Base-by-base conservation (phyloP, 2,329 filamentous ascomycete genomes). In the Pseudogymnoascus sp. region DNA sequence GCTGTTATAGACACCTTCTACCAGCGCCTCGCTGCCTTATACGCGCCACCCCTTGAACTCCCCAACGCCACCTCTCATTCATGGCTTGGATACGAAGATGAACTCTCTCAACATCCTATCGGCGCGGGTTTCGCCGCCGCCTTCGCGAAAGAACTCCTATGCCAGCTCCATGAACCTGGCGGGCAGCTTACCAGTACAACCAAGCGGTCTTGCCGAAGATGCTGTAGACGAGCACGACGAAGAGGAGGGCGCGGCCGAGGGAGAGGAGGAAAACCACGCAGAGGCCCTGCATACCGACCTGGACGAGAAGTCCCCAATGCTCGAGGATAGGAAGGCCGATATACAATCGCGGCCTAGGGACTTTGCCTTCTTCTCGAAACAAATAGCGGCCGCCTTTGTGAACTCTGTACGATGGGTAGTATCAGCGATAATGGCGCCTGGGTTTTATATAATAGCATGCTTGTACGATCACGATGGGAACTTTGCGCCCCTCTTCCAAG, bases 81-180 rank as follows among this genome's bases (percentile, higher is more conserved):
- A 73, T 86, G 83, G 83, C 81, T 79, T 75, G 74, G 74, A 65
- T 66, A 69, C 60, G 79, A 89, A 82, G 77, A 97, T 97, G 93
- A 97, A 97, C 86, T 96, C 92, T 70, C 81, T 96, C 79, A 96
- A 94, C 78, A 90, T 96, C 74, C 85, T 97, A 74, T 94, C 91
- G 71, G 86, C 90, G 74, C 87, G 89, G 77, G 89, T 92, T 73
- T 85, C 84, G 68, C 82, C 84, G 67, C 74, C 83, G 60, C 79
- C 82, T 61, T 80, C 83, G 62, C 80, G 83, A 72, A 81, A 82
- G 64, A 86, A 85, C 72, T 86, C 84, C 28, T 76, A 85, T 69
- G 77, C 77, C 67, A 80, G 70, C 61, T 65, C 69, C 32, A 61
- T 70, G 11, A 34, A 20, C 30, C 20, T 34, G 6, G 57, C 37